Evolutionary conservation across 2,329 filamentous ascomycete species (phyloP), one percentile per base, ranked within the genome.

Genomic region (Cercospora sesami): DNA sequence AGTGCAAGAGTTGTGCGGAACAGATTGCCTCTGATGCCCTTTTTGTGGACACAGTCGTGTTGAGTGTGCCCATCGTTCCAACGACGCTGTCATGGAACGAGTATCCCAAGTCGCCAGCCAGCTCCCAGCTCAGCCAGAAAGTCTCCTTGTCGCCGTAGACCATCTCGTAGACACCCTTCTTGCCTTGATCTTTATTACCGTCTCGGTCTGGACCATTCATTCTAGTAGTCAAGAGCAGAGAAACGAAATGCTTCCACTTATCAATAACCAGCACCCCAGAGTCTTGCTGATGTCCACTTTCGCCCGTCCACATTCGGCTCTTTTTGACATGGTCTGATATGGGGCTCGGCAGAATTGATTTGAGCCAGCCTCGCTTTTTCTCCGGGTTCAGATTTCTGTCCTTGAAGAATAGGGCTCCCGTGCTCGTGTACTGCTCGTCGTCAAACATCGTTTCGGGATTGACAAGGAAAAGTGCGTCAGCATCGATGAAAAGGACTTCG

Each of bases 101-200:
- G 69, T 83, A 83, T 26, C 79, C 77, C 7, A 75, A 68, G 64
- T 82, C 81, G 4, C 80, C 81, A 18, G 79, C 80, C 14, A 84
- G 78, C 66, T 83, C 79, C 77, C 81, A 84, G n/a, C 81, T 80
- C 3, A 84, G 77, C 82, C 82, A 84, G 76, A 83, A 84, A 1
- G 82, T 84, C 68, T 84, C 82, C 69, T 84, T 84, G 73, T 84
- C 82, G 55, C 82, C 81, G 64, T 82, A 83, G 36, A 83, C 79
- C 80, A 83, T 80, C 62, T 83, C 81, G 61, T 83, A 84, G 0
- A 83, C 80, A 39, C 82, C 82, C 42, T 74, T 71, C 30, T 79
- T 77, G 14, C 80, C 79, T 57, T 76, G 73, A 48, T 77, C 77
- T 30, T 77, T 73, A 68, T 80, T 75, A 0, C 79, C 79, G 65